Conservation (phyloP, 2,329 filamentous ascomycete species). For the Fusarium sambucinum region DNA sequence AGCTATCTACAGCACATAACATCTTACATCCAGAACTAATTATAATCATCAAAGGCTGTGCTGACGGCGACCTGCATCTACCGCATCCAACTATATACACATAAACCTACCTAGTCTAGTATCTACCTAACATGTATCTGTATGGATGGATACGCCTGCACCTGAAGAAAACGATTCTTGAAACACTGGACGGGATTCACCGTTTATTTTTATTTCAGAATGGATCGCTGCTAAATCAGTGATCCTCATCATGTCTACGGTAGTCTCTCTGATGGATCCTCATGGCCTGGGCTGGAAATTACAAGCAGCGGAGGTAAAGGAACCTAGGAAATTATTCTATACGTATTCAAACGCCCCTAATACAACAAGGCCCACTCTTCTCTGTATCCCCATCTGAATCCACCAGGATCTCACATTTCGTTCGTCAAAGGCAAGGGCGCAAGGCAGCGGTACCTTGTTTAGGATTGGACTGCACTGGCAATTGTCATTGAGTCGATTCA, state of each 20-base stretch:
- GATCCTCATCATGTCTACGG: slow-evolving; percentile 1
- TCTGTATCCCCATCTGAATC: slow-evolving; percentile 29
- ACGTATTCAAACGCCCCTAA: slow-evolving; percentile 40
- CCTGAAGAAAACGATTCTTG: slow-evolving; percentile 29
- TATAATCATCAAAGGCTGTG: slow-evolving; percentile 33
- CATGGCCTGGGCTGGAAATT: slow-evolving; percentile 41
- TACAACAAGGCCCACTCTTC: slow-evolving; percentile 35
- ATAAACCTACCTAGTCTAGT: background rate
- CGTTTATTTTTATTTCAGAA: slow-evolving; percentile 40
- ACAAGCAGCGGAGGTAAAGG: slow-evolving; percentile 17
- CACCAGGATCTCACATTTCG: slow-evolving; percentile 30
- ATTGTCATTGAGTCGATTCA: slow-evolving; percentile 21
- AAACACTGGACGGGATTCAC: slow-evolving; percentile 35
- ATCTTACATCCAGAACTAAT: slow-evolving; percentile 17
- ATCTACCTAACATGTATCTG: background rate
- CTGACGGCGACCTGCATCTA: slow-evolving; percentile 37
- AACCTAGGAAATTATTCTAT: slow-evolving; percentile 23
- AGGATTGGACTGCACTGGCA: slow-evolving; percentile 7
- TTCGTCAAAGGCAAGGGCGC: slow-evolving; percentile 28
- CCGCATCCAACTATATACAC: background rate
- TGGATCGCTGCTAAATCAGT: slow-evolving; percentile 22
- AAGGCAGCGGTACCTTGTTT: slow-evolving; percentile 27
- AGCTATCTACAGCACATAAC: background rate
- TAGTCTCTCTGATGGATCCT: slow-evolving; percentile 29
- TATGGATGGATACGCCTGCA: background rate